Evolutionary conservation across 2,329 filamentous ascomycete genomes (phyloP), one percentile per base, ranked within the genome.

Genomic region (Curvularia eragrostidis): DNA sequence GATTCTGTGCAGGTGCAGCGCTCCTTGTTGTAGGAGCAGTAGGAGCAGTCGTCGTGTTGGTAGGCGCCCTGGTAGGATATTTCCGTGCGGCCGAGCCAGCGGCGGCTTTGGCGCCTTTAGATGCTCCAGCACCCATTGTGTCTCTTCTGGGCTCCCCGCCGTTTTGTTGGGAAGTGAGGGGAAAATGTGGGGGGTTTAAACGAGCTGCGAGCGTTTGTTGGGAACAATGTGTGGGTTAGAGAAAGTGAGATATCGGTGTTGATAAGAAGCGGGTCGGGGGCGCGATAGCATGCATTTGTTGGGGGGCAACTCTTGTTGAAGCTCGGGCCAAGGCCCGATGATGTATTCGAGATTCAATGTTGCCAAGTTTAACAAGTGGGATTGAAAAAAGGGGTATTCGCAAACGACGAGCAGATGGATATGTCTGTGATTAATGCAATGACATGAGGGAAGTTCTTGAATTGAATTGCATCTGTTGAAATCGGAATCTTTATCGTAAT

Each of bases 71-170:
- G 54, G 81, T 81, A 2, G 85, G 85, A 63, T 87, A 87, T 76
- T 85, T 82, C 52, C 85, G 82, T 24, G 81, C 76, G 54, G 80
- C 80, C 32, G 80, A 77, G 39, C 80, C 79, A 7, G 82, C 79
- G 7, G 82, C 82, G 54, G 82, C 80, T 13, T 79, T 78, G 9
- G 78, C 80, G 36, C 81, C 81, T 76, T 87, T 87, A 6, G 85
- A 87, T 41, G 81, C 77, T n/a, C 83, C 82, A 2, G 83, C 80
- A n/a, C 85, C 85, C 85, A 87, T 87, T 57, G 36, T n/a, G n/a
- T n/a, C 10, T 54, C 6, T 19, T 46, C 18, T 19, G 10, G n/a
- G 7, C 15, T 10, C 24, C 5, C 24, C 8, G 23, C 26, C 13
- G n/a, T 39, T 42, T 41, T 50, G 48, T 50, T 50, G 48, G 24